Conservation (phyloP, 257 asterid genomes). For the Rauvolfia tetraphylla region DNA sequence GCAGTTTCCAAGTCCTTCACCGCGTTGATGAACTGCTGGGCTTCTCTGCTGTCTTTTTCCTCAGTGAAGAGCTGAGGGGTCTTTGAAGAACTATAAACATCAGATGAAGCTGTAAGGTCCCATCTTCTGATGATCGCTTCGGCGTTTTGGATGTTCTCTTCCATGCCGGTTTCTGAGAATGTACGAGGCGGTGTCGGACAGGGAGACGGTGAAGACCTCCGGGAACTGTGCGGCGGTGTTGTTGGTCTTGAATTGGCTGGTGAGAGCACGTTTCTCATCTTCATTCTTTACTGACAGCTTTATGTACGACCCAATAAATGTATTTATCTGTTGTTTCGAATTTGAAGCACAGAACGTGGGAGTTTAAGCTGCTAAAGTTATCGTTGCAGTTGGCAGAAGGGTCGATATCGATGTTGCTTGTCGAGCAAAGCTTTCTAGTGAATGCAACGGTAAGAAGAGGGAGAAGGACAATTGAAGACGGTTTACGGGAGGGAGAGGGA, state of each 20-base stretch:
- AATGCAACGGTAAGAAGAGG: neutral
- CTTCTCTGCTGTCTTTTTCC: slow-evolving; percentile 33
- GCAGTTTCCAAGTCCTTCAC: slow-evolving; percentile 40
- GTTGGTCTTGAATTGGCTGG: slow-evolving; percentile 24
- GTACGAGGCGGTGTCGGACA: slow-evolving; percentile 28
- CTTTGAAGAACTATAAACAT: slow-evolving; percentile 6
- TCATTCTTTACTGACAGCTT: neutral
- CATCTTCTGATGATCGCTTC: slow-evolving; percentile 40
- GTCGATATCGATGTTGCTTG: too few relatives aligned
- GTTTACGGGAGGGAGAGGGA: neutral
- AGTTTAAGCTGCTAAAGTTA: neutral
- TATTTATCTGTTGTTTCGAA: neutral
- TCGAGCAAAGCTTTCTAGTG: too few relatives aligned
- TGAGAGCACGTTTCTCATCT: slow-evolving; percentile 12
- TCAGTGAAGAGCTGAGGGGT: slow-evolving; percentile 36
- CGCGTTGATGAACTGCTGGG: slow-evolving; percentile 38
- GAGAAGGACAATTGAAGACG: neutral
- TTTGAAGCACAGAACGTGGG: neutral
- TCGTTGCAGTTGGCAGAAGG: too few relatives aligned
- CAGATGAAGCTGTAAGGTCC: slow-evolving; percentile 22
- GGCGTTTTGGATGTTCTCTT: slow-evolving; percentile 51
- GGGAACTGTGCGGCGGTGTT: slow-evolving; percentile 35
- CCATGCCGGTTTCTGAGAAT: slow-evolving; percentile 52
- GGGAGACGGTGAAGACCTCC: too few relatives aligned
- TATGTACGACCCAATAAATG: too few relatives aligned